Base-by-base conservation (phyloP, 2,329 filamentous ascomycete species). In the Podosphaera fusca region DNA sequence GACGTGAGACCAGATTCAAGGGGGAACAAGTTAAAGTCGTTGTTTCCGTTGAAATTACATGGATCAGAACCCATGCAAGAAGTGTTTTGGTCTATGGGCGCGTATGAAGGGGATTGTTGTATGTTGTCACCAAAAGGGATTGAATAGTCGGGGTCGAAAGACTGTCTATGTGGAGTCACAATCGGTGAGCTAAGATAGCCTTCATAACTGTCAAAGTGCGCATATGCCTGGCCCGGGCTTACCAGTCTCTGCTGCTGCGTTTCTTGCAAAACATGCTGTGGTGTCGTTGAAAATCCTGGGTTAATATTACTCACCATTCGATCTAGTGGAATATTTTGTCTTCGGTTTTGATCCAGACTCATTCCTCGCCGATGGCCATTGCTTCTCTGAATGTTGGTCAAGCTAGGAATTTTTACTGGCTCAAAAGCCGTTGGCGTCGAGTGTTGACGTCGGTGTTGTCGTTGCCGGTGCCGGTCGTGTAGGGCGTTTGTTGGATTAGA, bases 241-340 rank as follows among this genome's bases (percentile, higher is more conserved):
- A 79, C 79, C 78, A 81, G 78, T 78, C 80, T 80, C 75, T 88
- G 85, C 82, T 86, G 81, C 80, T 90, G 87, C 81, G 84, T 78
- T 85, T 86, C 85, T 83, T 83, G 84, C 82, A 87, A 78, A 73
- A 80, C 77, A 78, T 87, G 84, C 79, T 89, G 85, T 78, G 74
- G 73, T 67, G 64, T 67, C 72, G 73, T 71, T 65, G 66, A 63
- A 64, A 67, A 69, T 76, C 74, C 74, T 75, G 70, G 66, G 74
- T 77, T 77, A 77, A 74, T 76, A 70, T 69, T 75, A 73, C 73
- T 75, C 74, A 75, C 71, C 67, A 59, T 60, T 58, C 59, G 58
- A 47, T 66, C 66, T 63, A 66, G 66, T 65, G 62, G 63, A 59
- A 63, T 73, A 73, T 70, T 59, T 66, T 76, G 75, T 70, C 78